phyloP scores from a whole-genome alignment of 345 rosid species.

The Viola odorata region DNA sequence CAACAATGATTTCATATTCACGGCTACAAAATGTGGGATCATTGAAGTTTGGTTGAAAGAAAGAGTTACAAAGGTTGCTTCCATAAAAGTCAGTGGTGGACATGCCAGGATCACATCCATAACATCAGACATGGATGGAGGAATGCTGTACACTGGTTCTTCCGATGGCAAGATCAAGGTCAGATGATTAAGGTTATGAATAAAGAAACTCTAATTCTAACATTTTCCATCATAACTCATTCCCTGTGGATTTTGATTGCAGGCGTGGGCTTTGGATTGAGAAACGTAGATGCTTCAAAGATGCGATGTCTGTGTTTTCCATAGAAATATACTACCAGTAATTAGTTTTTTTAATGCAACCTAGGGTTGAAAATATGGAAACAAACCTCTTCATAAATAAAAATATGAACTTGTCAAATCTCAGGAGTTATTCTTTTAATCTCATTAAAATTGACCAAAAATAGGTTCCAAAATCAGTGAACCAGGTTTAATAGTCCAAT shows the following conservation, averaged over 20 bases:
- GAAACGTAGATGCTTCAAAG: too few relatives aligned
- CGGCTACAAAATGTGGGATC: conserved; percentile 43
- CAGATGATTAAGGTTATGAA: neutral
- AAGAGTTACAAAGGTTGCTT: conserved; percentile 28
- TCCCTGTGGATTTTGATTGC: conserved; percentile 11
- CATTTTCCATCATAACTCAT: neutral
- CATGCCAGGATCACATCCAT: conserved; percentile 40
- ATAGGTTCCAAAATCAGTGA: too few relatives aligned
- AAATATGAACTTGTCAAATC: too few relatives aligned
- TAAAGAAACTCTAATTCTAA: neutral
- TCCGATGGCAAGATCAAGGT: conserved; percentile 69
- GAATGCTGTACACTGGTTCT: conserved; percentile 48
- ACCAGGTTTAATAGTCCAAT: too few relatives aligned
- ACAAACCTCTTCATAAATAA: too few relatives aligned
- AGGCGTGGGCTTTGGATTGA: conserved; percentile 51
- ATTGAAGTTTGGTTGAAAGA: conserved; percentile 59
- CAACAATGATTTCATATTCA: conserved; percentile 50
- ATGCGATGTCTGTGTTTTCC: too few relatives aligned
- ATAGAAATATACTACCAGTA: neutral
- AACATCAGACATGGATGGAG: conserved; percentile 34
- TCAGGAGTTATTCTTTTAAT: too few relatives aligned
- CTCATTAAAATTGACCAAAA: too few relatives aligned
- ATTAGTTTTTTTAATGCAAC: too few relatives aligned
- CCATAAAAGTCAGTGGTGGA: conserved; percentile 26
- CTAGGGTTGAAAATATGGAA: too few relatives aligned